These are phyloP conservation scores for Lathyrus tuberosus DNA, from an alignment of 306 rosid genomes.

Conservation along the genomic window DNA sequence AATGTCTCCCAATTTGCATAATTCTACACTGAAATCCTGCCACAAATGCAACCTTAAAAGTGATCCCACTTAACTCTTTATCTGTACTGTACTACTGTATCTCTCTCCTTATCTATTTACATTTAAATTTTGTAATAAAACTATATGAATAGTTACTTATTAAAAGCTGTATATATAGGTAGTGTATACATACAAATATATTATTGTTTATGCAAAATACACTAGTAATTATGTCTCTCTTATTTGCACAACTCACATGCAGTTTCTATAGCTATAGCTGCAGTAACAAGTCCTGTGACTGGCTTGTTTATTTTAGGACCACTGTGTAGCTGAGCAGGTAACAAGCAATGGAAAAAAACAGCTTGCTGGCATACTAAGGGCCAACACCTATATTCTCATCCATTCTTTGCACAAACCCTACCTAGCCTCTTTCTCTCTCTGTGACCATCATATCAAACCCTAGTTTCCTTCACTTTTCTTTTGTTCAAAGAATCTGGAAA, in stretches of 20 bases:
- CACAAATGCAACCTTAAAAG: conserved; percentile 1
- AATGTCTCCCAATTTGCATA: neutral
- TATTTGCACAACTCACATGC: conserved; percentile 34
- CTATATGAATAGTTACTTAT: neutral
- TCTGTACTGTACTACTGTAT: neutral
- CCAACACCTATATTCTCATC: conserved; percentile 40
- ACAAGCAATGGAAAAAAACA: conserved; percentile 31
- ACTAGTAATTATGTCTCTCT: conserved; percentile 13
- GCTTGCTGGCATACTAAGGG: conserved; percentile 35
- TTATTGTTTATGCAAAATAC: conserved; percentile 1
- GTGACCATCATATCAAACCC: conserved; percentile 44
- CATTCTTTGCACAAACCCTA: conserved; percentile 46
- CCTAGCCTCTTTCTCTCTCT: conserved; percentile 19
- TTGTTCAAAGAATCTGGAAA: neutral
- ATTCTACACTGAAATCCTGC: conserved; percentile 8
- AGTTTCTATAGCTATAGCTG: neutral
- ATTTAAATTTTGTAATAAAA: neutral
- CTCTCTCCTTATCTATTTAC: neutral
- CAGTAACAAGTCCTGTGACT: conserved; percentile 37
- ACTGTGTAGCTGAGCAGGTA: conserved; percentile 44
- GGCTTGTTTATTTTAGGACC: conserved; percentile 41
- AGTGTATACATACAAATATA: neutral
- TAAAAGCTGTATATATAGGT: neutral
- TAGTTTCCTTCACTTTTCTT: conserved; percentile 1
- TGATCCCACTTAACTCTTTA: neutral